phyloP scores from a whole-genome alignment of 805 yeast genomes.

The Cyberlindnera amylophila region DNA sequence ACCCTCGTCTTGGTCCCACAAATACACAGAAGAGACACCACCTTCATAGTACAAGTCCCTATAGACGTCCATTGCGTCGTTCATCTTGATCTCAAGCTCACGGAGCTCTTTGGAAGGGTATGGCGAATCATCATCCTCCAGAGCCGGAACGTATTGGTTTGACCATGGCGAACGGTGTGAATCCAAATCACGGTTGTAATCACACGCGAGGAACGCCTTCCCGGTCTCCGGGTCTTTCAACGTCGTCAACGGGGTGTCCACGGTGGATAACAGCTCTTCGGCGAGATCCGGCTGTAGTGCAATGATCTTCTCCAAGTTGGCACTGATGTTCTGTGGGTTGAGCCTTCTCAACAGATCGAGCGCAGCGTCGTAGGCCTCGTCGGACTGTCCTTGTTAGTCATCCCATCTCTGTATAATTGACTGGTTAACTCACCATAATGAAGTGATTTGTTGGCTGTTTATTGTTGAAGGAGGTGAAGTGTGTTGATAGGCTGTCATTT shows the following conservation, averaged over 20 bases:
- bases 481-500: too few relatives aligned
- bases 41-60: slow-evolving; percentile 95
- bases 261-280: slow-evolving; percentile 80
- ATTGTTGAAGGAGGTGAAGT: too few relatives aligned
- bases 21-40: slow-evolving; percentile 81
- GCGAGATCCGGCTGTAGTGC: slow-evolving; percentile 61
- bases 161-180: slow-evolving; percentile 90
- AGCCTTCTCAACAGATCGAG: slow-evolving; percentile 73
- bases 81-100: slow-evolving; percentile 73
- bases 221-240: slow-evolving; percentile 34
- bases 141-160: slow-evolving; percentile 59
- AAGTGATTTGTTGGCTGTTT: too few relatives aligned
- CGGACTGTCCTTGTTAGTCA: slow-evolving; percentile 5
- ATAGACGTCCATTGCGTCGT: slow-evolving; percentile 88
- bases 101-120: slow-evolving; percentile 67
- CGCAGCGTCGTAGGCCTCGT: slow-evolving; percentile 67
- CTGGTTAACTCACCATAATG: not conserved
- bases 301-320: slow-evolving; percentile 38
- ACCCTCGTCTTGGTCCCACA: slow-evolving; percentile 78
- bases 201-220: slow-evolving; percentile 78
- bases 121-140: slow-evolving; percentile 67
- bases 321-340: slow-evolving; percentile 57
- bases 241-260: slow-evolving; percentile 76
- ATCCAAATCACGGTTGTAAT: slow-evolving; percentile 93
- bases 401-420: not conserved